Evolutionary conservation across 306 rosid genomes (phyloP), one percentile per base, ranked within the genome.

Genomic region (Lathyrus sativus): DNA sequence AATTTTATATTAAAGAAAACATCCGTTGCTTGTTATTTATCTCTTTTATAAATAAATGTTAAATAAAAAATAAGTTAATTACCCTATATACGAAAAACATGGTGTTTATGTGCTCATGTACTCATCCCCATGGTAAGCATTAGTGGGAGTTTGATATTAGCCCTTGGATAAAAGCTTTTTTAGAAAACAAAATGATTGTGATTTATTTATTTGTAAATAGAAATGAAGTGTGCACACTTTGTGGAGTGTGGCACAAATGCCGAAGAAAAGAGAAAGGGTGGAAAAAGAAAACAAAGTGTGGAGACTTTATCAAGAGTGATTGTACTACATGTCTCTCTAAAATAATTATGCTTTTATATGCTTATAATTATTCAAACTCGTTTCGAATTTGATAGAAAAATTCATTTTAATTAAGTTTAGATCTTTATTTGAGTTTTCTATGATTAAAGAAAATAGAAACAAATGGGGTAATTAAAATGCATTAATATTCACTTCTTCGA

Each of bases 271-370:
- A 4, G 26, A 56, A 28, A 58, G 22, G 33, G 41, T 11, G 57
- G 11, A 45, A 70, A 38, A 37, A 18, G 45, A 57, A 65, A 71
- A 43, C 4, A 66, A 66, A 66, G 67, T n/a, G 58, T 6, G 26
- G 37, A 19, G 38, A 1, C 78, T 69, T 78, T 72, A 72, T 78
- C 78, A 67, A 59, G 59, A 26, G 45, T 60, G 82, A 72, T 72
- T 60, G 68, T 78, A 78, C 78, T 77, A 78, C 78, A 67, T 78
- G 41, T 43, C 78, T 51, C 11, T 35, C 6, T 35, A 35, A 1
- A 1, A 35, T 35, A 35, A 35, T 35, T 35, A 35, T 1, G 7
- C 35, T 4, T 4, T 31, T 31, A 31, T 31, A 6, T 31, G 6
- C 35, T 4, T 4, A 31, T 31, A 31, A 3, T 31, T 26, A 26